phyloP scores from a whole-genome alignment of 73 alveolate genomes.

The Paramecium bursaria region DNA sequence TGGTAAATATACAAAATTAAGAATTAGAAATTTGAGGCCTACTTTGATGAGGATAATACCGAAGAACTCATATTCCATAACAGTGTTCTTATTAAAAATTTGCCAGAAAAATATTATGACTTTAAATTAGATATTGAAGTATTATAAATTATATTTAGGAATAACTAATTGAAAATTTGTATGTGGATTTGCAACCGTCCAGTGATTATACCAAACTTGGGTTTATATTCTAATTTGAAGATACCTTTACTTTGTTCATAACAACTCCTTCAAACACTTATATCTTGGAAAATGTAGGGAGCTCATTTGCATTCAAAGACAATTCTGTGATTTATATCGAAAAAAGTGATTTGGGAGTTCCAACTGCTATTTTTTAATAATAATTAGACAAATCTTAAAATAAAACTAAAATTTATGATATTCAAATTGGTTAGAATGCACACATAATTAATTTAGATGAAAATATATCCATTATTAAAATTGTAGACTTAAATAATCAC shows the following conservation, averaged over 20 bases:
- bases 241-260: no score
- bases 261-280: no score
- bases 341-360: constrained; percentile 13
- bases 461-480: neutral
- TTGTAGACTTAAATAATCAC: neutral
- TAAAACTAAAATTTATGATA: neutral
- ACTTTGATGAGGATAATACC: no score
- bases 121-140: constrained; percentile 11
- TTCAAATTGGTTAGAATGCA: neutral
- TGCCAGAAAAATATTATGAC: constrained; percentile 25
- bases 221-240: neutral
- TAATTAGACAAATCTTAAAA: neutral
- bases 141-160: neutral
- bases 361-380: neutral
- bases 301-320: neutral
- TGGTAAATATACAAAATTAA: no score
- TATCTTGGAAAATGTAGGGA: constrained; percentile 12
- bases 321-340: neutral
- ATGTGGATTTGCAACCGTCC: neutral
- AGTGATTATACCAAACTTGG: neutral
- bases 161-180: neutral
- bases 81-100: no score
- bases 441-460: neutral
- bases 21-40: no score
- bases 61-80: no score